These are phyloP conservation scores for Durio zibethinus DNA, from an alignment of 345 rosid genomes.

Conservation along the genomic window DNA sequence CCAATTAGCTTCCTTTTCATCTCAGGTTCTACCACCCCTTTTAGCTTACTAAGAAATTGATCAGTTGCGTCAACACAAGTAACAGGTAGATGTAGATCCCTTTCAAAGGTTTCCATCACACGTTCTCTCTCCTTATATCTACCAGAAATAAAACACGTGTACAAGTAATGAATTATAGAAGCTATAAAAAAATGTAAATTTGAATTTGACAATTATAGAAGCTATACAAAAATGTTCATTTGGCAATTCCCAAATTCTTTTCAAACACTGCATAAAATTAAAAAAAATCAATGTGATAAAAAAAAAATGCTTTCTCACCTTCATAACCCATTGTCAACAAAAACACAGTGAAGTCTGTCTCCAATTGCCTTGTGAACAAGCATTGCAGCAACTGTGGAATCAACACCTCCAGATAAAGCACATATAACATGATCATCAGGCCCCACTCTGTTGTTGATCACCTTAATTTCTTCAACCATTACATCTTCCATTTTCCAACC, in stretches of 20 bases:
- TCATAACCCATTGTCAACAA: conserved; percentile 88
- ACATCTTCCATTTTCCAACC: conserved; percentile 94
- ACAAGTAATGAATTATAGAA: neutral
- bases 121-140: conserved; percentile 93
- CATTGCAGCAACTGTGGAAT: conserved; percentile 95
- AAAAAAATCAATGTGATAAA: neutral
- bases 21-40: conserved; percentile 91
- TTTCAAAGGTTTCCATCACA: conserved; percentile 82
- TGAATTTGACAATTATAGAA: no score
- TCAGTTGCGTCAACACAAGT: conserved; percentile 78
- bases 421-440: conserved; percentile 88
- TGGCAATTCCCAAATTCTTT: neutral
- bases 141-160: conserved; percentile 9
- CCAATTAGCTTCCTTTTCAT: conserved; percentile 86
- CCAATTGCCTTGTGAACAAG: conserved; percentile 96
- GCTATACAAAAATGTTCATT: neutral
- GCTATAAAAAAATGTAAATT: neutral
- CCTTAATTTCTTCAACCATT: conserved; percentile 82
- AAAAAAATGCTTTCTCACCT: conserved; percentile 40
- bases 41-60: conserved; percentile 72
- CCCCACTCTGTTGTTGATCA: conserved; percentile 58
- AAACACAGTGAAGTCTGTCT: conserved; percentile 87
- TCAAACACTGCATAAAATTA: neutral
- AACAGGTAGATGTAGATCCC: conserved; percentile 82
- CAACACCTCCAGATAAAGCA: conserved; percentile 94